phyloP scores from a whole-genome alignment of 495 filamentous ascomycete genomes.

The Penicillium angulare region DNA sequence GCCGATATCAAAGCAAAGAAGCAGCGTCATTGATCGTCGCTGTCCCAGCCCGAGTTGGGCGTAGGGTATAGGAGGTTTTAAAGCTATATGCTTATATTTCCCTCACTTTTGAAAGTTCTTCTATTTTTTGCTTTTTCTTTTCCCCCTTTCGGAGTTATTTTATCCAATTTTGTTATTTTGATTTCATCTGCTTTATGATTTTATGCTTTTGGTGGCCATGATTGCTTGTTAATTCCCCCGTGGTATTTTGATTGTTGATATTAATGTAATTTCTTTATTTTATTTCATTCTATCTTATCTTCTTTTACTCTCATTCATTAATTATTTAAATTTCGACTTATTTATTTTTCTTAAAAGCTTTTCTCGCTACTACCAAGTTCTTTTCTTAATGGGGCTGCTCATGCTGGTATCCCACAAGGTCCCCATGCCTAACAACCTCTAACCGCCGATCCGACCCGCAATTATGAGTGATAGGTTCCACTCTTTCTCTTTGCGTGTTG shows the following conservation, averaged over 20 bases:
- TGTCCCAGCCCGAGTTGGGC: background rate
- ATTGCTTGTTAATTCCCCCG: conserved; percentile 16
- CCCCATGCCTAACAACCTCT: conserved; percentile 12
- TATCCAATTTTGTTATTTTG: background rate
- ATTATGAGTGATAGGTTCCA: conserved; percentile 6
- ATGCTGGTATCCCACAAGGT: no score
- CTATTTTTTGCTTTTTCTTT: background rate
- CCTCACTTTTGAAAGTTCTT: no score
- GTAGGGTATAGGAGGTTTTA: background rate
- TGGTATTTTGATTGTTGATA: conserved; percentile 8
- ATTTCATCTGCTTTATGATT: no score
- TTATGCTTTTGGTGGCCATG: conserved; percentile 3
- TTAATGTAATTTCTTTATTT: conserved; percentile 1
- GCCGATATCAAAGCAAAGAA: conserved; percentile 28
- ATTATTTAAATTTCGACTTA: background rate
- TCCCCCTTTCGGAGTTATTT: conserved; percentile 4
- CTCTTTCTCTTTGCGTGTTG: no score
- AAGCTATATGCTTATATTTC: background rate
- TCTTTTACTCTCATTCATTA: background rate
- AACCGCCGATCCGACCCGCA: conserved; percentile 2
- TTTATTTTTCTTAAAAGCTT: no score
- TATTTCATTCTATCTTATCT: background rate
- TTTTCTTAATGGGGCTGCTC: no score
- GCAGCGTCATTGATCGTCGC: conserved; percentile 33
- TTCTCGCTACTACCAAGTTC: no score